A percentile compares a stretch with the other conserved stretches of the same genome.
phyloP scores from a whole-genome alignment of 2,329 filamentous ascomycete genomes.

The Xenoacremonium recifei region DNA sequence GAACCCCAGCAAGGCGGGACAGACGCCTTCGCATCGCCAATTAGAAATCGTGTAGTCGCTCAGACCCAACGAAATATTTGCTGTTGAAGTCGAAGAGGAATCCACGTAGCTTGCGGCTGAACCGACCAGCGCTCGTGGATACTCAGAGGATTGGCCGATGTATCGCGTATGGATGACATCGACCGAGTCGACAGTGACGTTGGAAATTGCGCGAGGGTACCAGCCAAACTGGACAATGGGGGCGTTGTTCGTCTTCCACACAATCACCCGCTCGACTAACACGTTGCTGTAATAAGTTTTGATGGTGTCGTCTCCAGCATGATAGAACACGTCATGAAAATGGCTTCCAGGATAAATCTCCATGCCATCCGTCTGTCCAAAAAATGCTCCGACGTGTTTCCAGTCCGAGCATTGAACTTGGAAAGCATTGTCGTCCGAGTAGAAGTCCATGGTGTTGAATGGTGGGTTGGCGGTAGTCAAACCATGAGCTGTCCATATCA shows the following conservation, averaged over 20 bases:
- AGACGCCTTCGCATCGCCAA: conserved; percentile 17
- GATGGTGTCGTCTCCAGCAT: conserved; percentile 34
- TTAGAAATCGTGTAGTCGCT: conserved; percentile 15
- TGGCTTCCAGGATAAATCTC: conserved; percentile 30
- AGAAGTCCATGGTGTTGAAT: conserved; percentile 37
- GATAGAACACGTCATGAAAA: conserved; percentile 34
- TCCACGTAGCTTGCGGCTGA: conserved; percentile 12
- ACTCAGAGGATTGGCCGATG: conserved; percentile 2
- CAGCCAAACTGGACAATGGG: conserved; percentile 36
- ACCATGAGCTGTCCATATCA: conserved; percentile 27
- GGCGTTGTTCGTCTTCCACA: conserved; percentile 31
- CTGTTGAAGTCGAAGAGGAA: conserved; percentile 7
- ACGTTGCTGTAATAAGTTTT: conserved; percentile 34
- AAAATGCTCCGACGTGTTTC: conserved; percentile 39
- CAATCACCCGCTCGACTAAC: conserved; percentile 16
- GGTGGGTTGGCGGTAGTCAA: conserved; percentile 32
- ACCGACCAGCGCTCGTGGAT: conserved; percentile 10
- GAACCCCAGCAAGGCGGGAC: conserved; percentile 14
- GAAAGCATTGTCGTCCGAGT: conserved; percentile 11
- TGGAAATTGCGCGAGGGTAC: conserved; percentile 25
- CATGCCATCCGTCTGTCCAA: conserved; percentile 35
- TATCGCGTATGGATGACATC: conserved; percentile 25
- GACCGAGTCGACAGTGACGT: conserved; percentile 25
- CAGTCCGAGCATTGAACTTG: conserved; percentile 29
- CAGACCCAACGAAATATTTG: conserved; percentile 8